A percentile compares a stretch with the other conserved stretches of the same genome.
These are phyloP conservation scores for Aspergillus mulundensis DNA, from an alignment of 495 filamentous ascomycete genomes.

Conservation along the genomic window DNA sequence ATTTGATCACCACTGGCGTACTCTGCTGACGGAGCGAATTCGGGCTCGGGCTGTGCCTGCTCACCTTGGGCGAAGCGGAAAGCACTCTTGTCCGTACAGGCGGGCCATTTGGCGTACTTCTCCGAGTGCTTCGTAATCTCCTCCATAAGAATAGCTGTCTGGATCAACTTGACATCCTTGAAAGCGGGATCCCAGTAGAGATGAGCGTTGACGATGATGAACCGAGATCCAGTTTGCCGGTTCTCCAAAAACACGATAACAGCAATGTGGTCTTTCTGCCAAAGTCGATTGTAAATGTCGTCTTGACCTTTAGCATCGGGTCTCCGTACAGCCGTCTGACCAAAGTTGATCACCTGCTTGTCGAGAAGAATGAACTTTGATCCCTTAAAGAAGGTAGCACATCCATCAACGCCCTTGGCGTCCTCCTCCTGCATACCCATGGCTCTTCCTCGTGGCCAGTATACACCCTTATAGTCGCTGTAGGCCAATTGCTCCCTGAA, in stretches of 20 bases:
- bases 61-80: constrained; percentile 61
- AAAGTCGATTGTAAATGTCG: constrained; percentile 95
- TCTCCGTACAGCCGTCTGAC: constrained; percentile 84
- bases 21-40: constrained; percentile 64
- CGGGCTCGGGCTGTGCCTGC: constrained; percentile 48
- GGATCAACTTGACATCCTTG: constrained; percentile 90
- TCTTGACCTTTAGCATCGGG: constrained; percentile 93
- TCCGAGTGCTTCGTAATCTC: constrained; percentile 78
- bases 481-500: constrained; percentile 79
- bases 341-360: constrained; percentile 89
- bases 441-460: constrained; percentile 79
- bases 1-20: constrained; percentile 83
- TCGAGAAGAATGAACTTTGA: constrained; percentile 89
- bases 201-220: constrained; percentile 91
- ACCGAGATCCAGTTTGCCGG: constrained; percentile 72
- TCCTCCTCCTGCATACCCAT: constrained; percentile 89
- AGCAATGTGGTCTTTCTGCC: constrained; percentile 96
- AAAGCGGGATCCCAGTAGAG: constrained; percentile 89
- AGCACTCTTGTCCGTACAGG: constrained; percentile 74
- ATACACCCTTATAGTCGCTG: constrained; percentile 87
- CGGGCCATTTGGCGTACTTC: constrained; percentile 68
- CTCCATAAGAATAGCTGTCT: constrained; percentile 92
- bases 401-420: constrained; percentile 83
- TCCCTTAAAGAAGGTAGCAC: constrained; percentile 91
- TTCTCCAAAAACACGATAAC: constrained; percentile 90